phyloP scores from a whole-genome alignment of 2,329 filamentous ascomycete genomes.

The Pseudonectria foliicola region DNA sequence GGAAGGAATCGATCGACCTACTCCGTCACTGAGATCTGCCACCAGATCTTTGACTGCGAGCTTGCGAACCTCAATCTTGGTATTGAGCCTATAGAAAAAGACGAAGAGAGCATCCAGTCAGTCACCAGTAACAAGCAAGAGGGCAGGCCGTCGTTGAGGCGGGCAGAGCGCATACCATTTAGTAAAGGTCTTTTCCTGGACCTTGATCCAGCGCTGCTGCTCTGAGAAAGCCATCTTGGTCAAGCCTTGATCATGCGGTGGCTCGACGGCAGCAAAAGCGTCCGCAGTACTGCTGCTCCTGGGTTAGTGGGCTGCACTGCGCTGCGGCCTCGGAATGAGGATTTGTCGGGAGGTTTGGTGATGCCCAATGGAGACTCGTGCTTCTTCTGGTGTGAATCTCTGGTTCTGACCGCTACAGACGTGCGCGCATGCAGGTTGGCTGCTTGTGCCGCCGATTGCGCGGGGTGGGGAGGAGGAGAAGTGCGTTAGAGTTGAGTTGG shows the following conservation, averaged over 20 bases:
- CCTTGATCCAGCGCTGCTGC: conserved; percentile 63
- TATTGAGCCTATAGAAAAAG: conserved; percentile 68
- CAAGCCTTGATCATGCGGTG: conserved; percentile 42
- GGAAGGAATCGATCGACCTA: conserved; percentile 41
- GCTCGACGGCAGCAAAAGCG: conserved; percentile 39
- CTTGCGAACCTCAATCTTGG: conserved; percentile 74
- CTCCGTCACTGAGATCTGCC: conserved; percentile 84
- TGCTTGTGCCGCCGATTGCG: conserved; percentile 39
- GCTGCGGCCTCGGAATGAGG: conserved; percentile 15
- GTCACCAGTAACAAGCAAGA: not conserved
- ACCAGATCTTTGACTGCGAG: conserved; percentile 83
- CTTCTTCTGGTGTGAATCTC: conserved; percentile 1
- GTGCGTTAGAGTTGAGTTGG: conserved; percentile 17
- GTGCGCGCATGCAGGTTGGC: conserved; percentile 42
- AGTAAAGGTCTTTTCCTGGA: conserved; percentile 98
- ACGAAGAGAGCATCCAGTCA: conserved; percentile 4
- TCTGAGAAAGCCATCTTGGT: conserved; percentile 57
- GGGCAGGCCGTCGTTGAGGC: not conserved
- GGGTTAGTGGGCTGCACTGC: conserved; percentile 21
- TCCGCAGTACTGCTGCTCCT: conserved; percentile 32
- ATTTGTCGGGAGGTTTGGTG: conserved; percentile 13
- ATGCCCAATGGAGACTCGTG: conserved; percentile 24
- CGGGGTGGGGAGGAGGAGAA: conserved; percentile 22
- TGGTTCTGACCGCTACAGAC: conserved; percentile 39
- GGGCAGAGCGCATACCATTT: conserved; percentile 58